Evolutionary conservation across 805 yeast species (phyloP).

Genomic region (Barnettozyma pratensis): DNA sequence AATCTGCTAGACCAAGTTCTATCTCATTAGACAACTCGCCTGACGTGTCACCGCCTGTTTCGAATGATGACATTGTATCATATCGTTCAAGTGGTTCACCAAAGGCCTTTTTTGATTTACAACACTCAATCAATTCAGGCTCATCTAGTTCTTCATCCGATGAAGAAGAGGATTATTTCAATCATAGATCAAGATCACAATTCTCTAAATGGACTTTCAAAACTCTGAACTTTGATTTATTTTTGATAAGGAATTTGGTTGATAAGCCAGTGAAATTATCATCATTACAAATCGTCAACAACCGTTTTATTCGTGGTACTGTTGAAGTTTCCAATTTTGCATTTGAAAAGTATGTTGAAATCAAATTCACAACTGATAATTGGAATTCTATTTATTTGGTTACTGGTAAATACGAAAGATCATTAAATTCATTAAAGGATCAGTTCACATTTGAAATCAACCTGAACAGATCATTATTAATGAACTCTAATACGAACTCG

Average conservation of each 20-base stretch:
- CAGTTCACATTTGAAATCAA: conserved; percentile 47
- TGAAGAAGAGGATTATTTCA: conserved; percentile 20
- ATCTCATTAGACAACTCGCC: conserved; percentile 59
- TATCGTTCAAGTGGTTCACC: conserved; percentile 7
- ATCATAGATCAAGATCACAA: conserved; percentile 10
- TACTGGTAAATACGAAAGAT: conserved; percentile 22
- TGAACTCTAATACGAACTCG: conserved; percentile 10
- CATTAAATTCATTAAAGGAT: conserved; percentile 28
- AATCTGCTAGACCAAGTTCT: conserved; percentile 53
- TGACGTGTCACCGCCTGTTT: conserved; percentile 16
- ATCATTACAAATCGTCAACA: conserved; percentile 35
- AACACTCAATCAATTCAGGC: conserved; percentile 6
- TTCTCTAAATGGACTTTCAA: conserved; percentile 17
- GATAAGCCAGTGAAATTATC: conserved; percentile 30
- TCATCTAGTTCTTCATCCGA: conserved; percentile 16
- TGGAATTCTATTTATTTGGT: conserved; percentile 45
- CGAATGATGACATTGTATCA: conserved; percentile 1
- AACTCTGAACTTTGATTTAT: conserved; percentile 16
- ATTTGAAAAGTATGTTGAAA: conserved; percentile 34
- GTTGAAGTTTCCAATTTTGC: conserved; percentile 34
- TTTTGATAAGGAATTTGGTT: conserved; percentile 21
- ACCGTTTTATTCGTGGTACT: conserved; percentile 34
- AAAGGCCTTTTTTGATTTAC: conserved; percentile 23
- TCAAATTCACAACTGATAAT: conserved; percentile 46
- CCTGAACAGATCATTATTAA: conserved; percentile 25